phyloP scores from a whole-genome alignment of 352 stramenopile genomes.

The Elongisporangium prolatum region DNA sequence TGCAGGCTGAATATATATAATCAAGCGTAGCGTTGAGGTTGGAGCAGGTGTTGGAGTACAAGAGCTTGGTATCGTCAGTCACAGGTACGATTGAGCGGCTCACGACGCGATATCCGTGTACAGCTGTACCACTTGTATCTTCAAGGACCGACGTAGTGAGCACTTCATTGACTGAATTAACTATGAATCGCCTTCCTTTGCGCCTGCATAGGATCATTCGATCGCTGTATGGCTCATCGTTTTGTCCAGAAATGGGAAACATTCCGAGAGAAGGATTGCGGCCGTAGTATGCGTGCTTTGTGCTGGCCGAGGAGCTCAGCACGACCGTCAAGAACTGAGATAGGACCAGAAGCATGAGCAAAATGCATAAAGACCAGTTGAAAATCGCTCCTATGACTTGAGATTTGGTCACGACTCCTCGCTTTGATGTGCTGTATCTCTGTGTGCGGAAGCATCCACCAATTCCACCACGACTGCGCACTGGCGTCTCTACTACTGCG shows the following conservation, averaged over 20 bases:
- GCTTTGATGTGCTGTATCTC: too few species aligned
- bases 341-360: background rate
- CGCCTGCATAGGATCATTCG: constrained; percentile 33
- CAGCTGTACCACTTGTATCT: background rate
- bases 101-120: constrained; percentile 20
- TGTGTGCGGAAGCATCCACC: too few species aligned
- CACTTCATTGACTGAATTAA: background rate
- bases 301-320: background rate
- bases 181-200: background rate
- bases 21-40: constrained; percentile 18
- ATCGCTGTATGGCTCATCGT: constrained; percentile 49
- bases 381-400: background rate
- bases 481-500: too few species aligned
- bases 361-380: background rate
- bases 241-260: too few species aligned
- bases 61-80: background rate
- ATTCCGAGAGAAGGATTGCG: background rate
- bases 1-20: constrained; percentile 20
- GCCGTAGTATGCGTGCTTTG: background rate
- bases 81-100: background rate
- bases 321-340: background rate
- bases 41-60: constrained; percentile 8
- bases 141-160: background rate
- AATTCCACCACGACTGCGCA: too few species aligned
- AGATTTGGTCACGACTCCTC: background rate